Percentiles rank a stretch among this genome's conserved stretches.
Conservation (phyloP, 768 basidiomycete species). For the Lyophyllum decastes region DNA sequence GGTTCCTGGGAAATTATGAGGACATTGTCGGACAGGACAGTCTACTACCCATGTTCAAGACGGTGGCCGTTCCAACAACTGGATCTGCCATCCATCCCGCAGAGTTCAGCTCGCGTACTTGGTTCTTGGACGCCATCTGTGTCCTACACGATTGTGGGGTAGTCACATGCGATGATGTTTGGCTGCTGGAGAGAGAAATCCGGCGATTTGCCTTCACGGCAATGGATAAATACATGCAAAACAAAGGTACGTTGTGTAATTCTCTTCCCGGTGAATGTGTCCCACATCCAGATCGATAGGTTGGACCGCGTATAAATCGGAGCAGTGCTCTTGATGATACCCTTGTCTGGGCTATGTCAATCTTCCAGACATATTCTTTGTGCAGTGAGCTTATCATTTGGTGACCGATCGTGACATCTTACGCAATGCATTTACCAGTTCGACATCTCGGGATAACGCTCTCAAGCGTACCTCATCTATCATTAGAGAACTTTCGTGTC, state of each 20-base stretch:
- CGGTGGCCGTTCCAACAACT: constrained; percentile 36
- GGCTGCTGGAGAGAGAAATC: constrained; percentile 49
- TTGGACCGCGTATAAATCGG: constrained; percentile 33
- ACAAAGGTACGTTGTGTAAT: constrained; percentile 32
- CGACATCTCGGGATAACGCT: neutral
- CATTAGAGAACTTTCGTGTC: neutral
- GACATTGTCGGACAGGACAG: constrained; percentile 44
- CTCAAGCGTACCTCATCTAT: neutral
- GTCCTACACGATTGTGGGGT: constrained; percentile 51
- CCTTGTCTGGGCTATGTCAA: neutral
- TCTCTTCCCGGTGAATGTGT: neutral
- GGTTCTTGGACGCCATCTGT: constrained; percentile 49
- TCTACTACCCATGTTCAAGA: constrained; percentile 43
- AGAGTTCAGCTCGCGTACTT: constrained; percentile 48
- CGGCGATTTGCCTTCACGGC: constrained; percentile 46
- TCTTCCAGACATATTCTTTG: neutral
- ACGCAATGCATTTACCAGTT: neutral
- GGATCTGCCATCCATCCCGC: constrained; percentile 25
- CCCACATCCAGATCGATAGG: constrained; percentile 16
- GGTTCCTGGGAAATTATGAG: constrained; percentile 42
- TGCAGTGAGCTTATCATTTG: neutral
- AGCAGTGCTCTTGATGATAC: constrained; percentile 27
- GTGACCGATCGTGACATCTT: neutral
- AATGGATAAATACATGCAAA: constrained; percentile 50
- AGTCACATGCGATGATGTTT: constrained; percentile 48